Base-by-base conservation (phyloP, 371 early-diverging fungal genomes). In the Mortierella sp. region DNA sequence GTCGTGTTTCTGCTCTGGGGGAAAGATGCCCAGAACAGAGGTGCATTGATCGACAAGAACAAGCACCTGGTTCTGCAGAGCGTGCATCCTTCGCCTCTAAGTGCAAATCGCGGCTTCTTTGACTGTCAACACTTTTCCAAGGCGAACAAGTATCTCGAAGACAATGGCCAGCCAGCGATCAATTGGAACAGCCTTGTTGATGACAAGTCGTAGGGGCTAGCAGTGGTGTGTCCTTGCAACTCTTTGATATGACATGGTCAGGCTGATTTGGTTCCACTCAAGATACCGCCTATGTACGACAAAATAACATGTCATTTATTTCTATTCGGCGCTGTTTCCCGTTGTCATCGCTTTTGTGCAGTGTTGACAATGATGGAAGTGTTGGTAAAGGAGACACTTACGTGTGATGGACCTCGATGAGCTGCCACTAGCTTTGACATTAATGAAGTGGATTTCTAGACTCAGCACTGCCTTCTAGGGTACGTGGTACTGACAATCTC, bases 1-100 rank as follows among this genome's bases (percentile, higher is more conserved):
- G 86, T 97, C 18, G 99, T 98, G 42, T 99, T 99, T 82, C 89
- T 99, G 82, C 86, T 98, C n/a, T 98, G 99, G 99, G 99, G 99
- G n/a, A 67, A 78, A 6, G 86, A 90, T 80, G 97, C 98, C 13
- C 91, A 93, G 64, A 88, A 90, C 80, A 93, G 95, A 57, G 90
- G 89, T 8, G 73, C 81, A 0, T 68, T 70, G 34, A 86, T 92
- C 30, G 83, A 86, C 64, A 81, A 81, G 87, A 86, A 72, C 30
- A 87, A 87, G 81, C 99, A 99, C 80, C 72, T 94, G 50, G 91
- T 99, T 5, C 80, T 99, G 41, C 88, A 87, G 58, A 81, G 94
- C 8, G 94, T 93, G 2, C 99, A 99, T 81, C 99, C 99, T 58
- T 95, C 95, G 21, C 99, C 99, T 18, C 82, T 99, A 28, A 92